Evolutionary conservation across 768 basidiomycete genomes (phyloP), one percentile per base, ranked within the genome.

Genomic region (Scleroderma citrinum): DNA sequence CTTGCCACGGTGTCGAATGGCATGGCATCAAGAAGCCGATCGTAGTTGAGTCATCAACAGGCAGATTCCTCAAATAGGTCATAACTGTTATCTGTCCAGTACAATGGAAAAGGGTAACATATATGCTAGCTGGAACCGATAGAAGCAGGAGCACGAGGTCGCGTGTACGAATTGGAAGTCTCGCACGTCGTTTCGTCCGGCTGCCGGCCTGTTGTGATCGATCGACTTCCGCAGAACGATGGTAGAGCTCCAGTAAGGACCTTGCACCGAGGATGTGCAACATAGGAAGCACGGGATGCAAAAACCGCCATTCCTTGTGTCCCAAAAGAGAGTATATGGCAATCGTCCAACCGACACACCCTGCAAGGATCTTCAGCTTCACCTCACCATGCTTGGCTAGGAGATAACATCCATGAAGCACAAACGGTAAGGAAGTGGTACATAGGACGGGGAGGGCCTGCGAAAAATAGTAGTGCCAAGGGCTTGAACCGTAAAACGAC

Each of bases 271-370:
- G 75, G 19, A 93, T 56, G 56, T 96, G 85, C 35, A 95, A 69
- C 26, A 92, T 66, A 1, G 96, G 94, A 3, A 98, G 73, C 17
- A 97, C 64, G 0, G 95, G 93, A 55, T 97, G 94, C 7, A 98
- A 71, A 70, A 99, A 98, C 7, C 96, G 77, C 92, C 93, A 97
- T 73, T 99, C 96, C 59, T 98, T 98, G 71, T 99, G 96, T 1
- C 87, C 85, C 2, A 87, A 76, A 3, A 87, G 52, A 7, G 95
- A 97, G 63, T 90, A 92, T 6, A 86, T 62, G 2, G 60, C 58
- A 26, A 84, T 63, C 0, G 85, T 82, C 85, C 87, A 91, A 17
- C 69, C 53, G 2, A 85, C 56, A 45, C 66, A 21, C 74, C 66
- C 69, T 0, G 81, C 64, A 60, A 92, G 73, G 17, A 68, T 71